Evolutionary conservation across 78 protist genomes (phyloP), one percentile per base, ranked within the genome.

Genomic region (slime mould (Dictyostelium discoideum)): DNA sequence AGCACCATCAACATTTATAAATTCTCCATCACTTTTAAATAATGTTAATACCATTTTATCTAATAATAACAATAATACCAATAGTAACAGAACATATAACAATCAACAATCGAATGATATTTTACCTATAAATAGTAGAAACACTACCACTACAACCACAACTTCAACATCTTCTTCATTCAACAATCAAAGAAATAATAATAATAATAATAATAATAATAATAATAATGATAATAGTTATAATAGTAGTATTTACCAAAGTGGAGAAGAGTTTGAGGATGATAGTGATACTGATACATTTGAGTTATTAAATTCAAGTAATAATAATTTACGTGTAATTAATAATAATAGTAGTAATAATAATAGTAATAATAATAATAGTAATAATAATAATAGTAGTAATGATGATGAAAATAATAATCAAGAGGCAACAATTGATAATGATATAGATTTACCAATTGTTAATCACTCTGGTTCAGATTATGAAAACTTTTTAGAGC

Each of bases 361-460:
- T 42, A 42, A 18, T 42, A 42, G n/a, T 42, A 20, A 18, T 40
- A 37, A 22, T 40, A 11, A 22, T 24, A 39, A 26, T 24, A 39
- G 3, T 54, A 39, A 26, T 32, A 16, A 20, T 26, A 29, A 29
- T 29, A 72, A 13, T 69, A 26, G 1, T 20, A 26, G 26, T n/a
- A 22, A 26, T 10, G 18, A 69, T 69, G 1, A 26, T 13, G n/a
- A 63, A 5, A 63, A 22, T 67, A 67, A 67, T n/a, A 11, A 24
- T 13, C 76, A 67, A 24, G 76, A 67, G 32, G 76, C 76, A 67
- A 67, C 76, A 9, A 37, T 16, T 83, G 86, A 32, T 16, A 72
- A 32, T 83, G 86, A 57, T 8, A 77, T 54, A 16, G 93, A 87
- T 69, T 32, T 90, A 37, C 94, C 94, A 54, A 86, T 67, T 32